Evolutionary conservation across 2,329 filamentous ascomycete genomes (phyloP), one percentile per base, ranked within the genome.

Genomic region (Aspergillus alliaceus): DNA sequence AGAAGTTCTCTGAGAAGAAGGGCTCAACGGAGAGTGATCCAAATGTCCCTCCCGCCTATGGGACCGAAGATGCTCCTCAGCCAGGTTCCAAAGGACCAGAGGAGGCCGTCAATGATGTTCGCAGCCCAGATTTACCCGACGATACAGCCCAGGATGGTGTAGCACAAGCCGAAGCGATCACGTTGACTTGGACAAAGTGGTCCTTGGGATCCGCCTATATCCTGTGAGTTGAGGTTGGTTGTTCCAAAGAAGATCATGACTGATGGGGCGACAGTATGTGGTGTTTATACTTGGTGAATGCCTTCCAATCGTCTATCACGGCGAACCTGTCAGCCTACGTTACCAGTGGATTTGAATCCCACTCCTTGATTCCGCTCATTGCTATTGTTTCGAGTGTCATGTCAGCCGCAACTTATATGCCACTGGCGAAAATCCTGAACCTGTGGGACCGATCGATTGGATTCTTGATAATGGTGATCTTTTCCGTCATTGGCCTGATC

Each of bases 401-500:
- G 56, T 78, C 79, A 22, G 86, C 82, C 14, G 76, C 86, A 18
- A 75, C 80, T 44, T 85, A 84, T 66, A 77, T 88, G 15, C 82
- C 85, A 1, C 75, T 85, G 20, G 84, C 85, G 53, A 88, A 87
- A 69, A 75, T 86, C 20, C 74, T 88, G 56, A 83, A 89, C 69
- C 74, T 86, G 32, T 88, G 82, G 80, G 86, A 84, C 25, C 82
- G 86, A 31, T 79, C 84, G 1, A 79, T 86, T 63, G 85, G 83
- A 12, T 81, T 85, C 61, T 57, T 79, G 2, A 35, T 83, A 37
- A 82, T 82, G 71, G 66, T 82, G 0, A 54, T 72, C 8, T 68
- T 81, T 54, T 77, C 77, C 63, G 77, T 79, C 0, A 53, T 80
- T 0, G 80, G 81, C 18, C 72, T 87, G 46, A 76, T 86, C 60